Base-by-base conservation (phyloP, 495 filamentous ascomycete genomes). In the Aspergillus saccharolyticus region DNA sequence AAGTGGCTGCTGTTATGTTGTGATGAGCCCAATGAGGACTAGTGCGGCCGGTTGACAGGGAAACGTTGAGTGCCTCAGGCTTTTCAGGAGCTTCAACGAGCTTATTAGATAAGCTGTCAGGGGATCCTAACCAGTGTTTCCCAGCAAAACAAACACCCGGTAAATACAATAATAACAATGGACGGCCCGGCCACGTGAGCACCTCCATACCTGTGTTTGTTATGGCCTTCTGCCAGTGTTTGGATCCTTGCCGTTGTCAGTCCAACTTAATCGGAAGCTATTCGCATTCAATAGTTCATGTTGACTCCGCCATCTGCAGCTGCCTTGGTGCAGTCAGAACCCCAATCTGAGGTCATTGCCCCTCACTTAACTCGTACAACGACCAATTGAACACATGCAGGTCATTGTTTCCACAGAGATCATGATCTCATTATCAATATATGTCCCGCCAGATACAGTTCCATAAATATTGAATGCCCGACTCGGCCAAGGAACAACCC, bases 1-100 rank as follows among this genome's bases (percentile, higher is more conserved):
- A 55, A 66, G 48, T 59, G 59, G 64, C 63, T 56, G 50, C 68
- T 74, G 74, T 74, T 74, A 67, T 75, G 74, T 74, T 77, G 63
- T 75, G 70, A 54, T 72, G 56, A 19, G 1, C 69, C 65, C 14
- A 14, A 56, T 65, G 28, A 18, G 69, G 75, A 43, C 58, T 76
- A 77, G 75, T 52, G 64, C 19, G 6, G 8, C 1, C 18, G 16
- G 75, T 78, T 77, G 75, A 68, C 75, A 66, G 63, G 75, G 67
- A 73, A 77, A 78, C 75, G 44, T 22, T 17, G 0, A 14, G 16
- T 53, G 54, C 50, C 45, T 65, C 57, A 63, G 63, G 63, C 63
- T 46, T 58, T 58, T 61, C 20, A 67, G 61, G 44, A 45, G n/a
- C n/a, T n/a, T n/a, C n/a, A n/a, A n/a, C n/a, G n/a, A 7, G n/a